phyloP scores from a whole-genome alignment of 345 rosid species.

The Melastoma malabathricum region DNA sequence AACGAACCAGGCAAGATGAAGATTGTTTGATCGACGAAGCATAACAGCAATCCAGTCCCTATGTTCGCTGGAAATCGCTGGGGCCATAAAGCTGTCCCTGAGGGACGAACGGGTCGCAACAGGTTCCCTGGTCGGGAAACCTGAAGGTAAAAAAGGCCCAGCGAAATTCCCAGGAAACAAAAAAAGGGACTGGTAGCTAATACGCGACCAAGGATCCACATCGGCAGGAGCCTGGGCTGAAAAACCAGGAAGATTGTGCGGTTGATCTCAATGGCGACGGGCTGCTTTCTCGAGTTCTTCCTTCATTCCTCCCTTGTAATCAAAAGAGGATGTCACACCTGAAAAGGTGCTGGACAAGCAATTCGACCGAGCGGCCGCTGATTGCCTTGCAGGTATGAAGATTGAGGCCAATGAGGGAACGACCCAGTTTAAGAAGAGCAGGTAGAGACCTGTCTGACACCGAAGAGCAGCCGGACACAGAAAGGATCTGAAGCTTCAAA shows the following conservation, averaged over 20 bases:
- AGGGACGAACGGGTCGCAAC: constrained; percentile 21
- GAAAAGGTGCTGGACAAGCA: constrained; percentile 59
- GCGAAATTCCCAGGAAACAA: constrained; percentile 48
- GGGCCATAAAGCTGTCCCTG: constrained; percentile 20
- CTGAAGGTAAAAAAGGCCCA: constrained; percentile 33
- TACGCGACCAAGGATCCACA: constrained; percentile 25
- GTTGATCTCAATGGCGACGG: not conserved
- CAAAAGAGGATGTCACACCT: constrained; percentile 74
- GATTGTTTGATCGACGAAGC: constrained; percentile 6
- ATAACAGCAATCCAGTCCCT: constrained; percentile 25
- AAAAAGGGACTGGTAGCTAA: constrained; percentile 13
- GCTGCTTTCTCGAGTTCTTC: not conserved
- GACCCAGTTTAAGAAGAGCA: constrained; percentile 41
- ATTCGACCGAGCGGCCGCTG: constrained; percentile 33
- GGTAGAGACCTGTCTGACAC: constrained; percentile 57
- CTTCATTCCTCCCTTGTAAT: constrained; percentile 10
- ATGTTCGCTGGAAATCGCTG: constrained; percentile 27
- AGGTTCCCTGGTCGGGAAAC: constrained; percentile 24
- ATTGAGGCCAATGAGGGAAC: constrained; percentile 58
- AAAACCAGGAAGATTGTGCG: constrained; percentile 30
- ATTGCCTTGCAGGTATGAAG: constrained; percentile 64
- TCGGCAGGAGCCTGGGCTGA: constrained; percentile 38
- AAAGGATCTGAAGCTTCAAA: constrained; percentile 61
- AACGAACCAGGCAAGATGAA: constrained; percentile 18
- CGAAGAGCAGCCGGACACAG: constrained; percentile 53